Evolutionary conservation across 768 basidiomycete genomes (phyloP).

Genomic region (Macrolepiota albuminosa): DNA sequence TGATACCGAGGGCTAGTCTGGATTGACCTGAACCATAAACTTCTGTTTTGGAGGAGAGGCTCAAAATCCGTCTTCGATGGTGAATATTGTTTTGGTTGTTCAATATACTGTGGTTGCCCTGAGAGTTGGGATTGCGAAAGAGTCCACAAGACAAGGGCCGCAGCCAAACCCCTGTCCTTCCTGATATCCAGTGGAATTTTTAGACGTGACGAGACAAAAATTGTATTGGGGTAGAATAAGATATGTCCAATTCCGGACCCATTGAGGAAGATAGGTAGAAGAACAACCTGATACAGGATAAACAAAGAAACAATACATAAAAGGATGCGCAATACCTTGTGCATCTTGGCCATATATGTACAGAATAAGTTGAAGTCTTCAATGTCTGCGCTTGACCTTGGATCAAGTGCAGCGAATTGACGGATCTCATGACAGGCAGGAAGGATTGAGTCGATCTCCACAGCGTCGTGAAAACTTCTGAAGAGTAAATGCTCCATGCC

Average conservation of each 20-base stretch:
- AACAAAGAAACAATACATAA: neutral
- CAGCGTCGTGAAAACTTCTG: slow-evolving; percentile 40
- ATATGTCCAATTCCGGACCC: slow-evolving; percentile 44
- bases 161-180: slow-evolving; percentile 28
- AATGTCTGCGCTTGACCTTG: slow-evolving; percentile 34
- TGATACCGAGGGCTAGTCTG: slow-evolving; percentile 26
- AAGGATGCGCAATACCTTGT: slow-evolving; percentile 32
- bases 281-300: slow-evolving; percentile 31
- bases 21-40: slow-evolving; percentile 19
- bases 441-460: slow-evolving; percentile 43
- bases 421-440: slow-evolving; percentile 44
- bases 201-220: slow-evolving; percentile 30
- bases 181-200: slow-evolving; percentile 35
- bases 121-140: slow-evolving; percentile 23
- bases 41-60: slow-evolving; percentile 10
- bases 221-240: slow-evolving; percentile 40
- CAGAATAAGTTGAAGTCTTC: slow-evolving; percentile 35
- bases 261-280: slow-evolving; percentile 43
- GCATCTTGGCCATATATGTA: slow-evolving; percentile 40
- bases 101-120: slow-evolving; percentile 11
- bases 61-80: slow-evolving; percentile 11
- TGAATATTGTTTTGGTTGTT: slow-evolving; percentile 10
- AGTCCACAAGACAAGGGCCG: slow-evolving; percentile 42
- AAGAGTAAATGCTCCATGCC: slow-evolving; percentile 37
- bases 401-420: slow-evolving; percentile 48